These are phyloP conservation scores for Jaminaea rosea DNA, from an alignment of 1,284 basidiomycete genomes.

Conservation along the genomic window DNA sequence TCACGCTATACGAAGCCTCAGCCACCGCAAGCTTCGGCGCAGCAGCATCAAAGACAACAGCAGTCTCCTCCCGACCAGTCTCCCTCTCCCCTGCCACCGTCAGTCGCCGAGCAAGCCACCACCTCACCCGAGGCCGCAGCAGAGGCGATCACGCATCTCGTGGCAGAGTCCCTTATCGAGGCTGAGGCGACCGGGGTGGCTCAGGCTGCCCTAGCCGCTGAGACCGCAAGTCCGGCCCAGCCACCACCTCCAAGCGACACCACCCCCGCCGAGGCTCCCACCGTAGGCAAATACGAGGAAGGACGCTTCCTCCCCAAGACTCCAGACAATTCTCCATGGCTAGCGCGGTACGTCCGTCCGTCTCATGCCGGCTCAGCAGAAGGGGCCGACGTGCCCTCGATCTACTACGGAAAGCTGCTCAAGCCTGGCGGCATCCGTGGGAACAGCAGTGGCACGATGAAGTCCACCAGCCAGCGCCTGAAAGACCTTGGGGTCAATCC, in stretches of 20 bases:
- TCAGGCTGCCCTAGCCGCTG: not conserved
- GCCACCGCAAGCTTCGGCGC: too few relatives aligned
- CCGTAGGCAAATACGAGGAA: constrained; percentile 9
- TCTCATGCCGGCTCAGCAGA: constrained; percentile 11
- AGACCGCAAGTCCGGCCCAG: not conserved
- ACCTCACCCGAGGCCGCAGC: not conserved
- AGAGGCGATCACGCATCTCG: not conserved
- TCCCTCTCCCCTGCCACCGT: not conserved
- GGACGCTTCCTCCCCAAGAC: constrained; percentile 27
- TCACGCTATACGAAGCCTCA: too few relatives aligned
- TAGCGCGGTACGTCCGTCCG: constrained; percentile 33
- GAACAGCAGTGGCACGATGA: constrained; percentile 2
- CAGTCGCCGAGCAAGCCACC: not conserved
- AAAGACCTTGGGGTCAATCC: constrained; percentile 17
- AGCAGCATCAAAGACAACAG: not conserved
- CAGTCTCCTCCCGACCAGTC: not conserved
- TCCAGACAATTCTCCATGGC: constrained; percentile 30
- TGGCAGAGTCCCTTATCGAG: not conserved
- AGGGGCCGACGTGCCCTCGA: constrained; percentile 11
- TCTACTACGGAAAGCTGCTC: constrained; percentile 25
- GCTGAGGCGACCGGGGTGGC: not conserved
- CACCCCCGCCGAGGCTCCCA: not conserved
- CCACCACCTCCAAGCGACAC: not conserved
- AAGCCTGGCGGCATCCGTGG: constrained; percentile 10
- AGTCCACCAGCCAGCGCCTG: constrained; percentile 5